Conservation (phyloP, 768 basidiomycete genomes). For the Amanita pseudoporphyria region DNA sequence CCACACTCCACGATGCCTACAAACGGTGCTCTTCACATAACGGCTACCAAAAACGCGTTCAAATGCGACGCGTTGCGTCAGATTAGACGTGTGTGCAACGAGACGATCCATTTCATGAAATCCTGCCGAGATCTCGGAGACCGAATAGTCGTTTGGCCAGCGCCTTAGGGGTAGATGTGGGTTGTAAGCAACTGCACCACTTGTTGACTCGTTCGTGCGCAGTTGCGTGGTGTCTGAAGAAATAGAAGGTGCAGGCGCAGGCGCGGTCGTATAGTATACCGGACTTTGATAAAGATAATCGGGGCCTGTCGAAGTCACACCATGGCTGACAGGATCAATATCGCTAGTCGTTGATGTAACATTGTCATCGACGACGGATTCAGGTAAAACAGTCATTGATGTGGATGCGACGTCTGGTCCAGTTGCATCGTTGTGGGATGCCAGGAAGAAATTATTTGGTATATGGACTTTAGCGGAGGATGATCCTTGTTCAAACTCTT, state of each 20-base stretch:
- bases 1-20: slow-evolving; percentile 63
- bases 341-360: neutral
- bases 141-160: slow-evolving; percentile 72
- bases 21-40: slow-evolving; percentile 68
- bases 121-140: slow-evolving; percentile 52
- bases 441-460: slow-evolving; percentile 22
- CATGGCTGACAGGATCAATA: neutral
- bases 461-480: slow-evolving; percentile 19
- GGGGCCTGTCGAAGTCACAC: slow-evolving; percentile 5
- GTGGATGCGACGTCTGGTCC: slow-evolving; percentile 8
- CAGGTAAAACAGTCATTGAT: slow-evolving; percentile 3
- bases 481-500: neutral
- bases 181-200: slow-evolving; percentile 32
- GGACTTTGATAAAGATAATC: slow-evolving; percentile 10
- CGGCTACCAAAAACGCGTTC: slow-evolving; percentile 62
- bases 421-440: slow-evolving; percentile 8
- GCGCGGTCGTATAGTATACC: slow-evolving; percentile 13
- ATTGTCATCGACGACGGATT: neutral
- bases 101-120: slow-evolving; percentile 43
- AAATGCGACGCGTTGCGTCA: slow-evolving; percentile 59
- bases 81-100: slow-evolving; percentile 27
- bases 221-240: slow-evolving; percentile 11
- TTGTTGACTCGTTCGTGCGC: neutral
- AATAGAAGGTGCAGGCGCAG: slow-evolving; percentile 7
- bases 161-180: slow-evolving; percentile 59